These are phyloP conservation scores for Psilocybe cubensis DNA, from an alignment of 768 basidiomycete genomes.

Conservation along the genomic window DNA sequence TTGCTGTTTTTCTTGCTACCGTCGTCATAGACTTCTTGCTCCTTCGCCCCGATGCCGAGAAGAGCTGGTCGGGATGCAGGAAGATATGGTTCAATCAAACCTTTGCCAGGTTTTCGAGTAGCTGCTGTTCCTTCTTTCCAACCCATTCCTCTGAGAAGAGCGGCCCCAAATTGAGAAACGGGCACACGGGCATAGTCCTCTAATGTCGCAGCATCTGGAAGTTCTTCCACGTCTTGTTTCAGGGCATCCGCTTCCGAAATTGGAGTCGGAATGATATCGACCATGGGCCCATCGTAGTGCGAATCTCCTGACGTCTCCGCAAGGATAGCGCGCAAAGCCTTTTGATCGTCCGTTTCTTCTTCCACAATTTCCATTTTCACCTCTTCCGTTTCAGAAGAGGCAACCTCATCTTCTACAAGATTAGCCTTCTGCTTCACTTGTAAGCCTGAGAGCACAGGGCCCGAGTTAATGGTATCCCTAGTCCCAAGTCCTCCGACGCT, in stretches of 20 bases:
- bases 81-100: slow-evolving; percentile 76
- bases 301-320: slow-evolving; percentile 50
- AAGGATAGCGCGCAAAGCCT: slow-evolving; percentile 80
- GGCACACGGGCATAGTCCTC: slow-evolving; percentile 92
- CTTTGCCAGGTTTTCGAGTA: slow-evolving; percentile 61
- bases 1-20: slow-evolving; percentile 58
- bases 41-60: slow-evolving; percentile 94
- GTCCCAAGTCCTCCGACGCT: slow-evolving; percentile 81
- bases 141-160: slow-evolving; percentile 94
- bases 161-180: slow-evolving; percentile 90
- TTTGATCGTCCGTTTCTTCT: slow-evolving; percentile 73
- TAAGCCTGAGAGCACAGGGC: slow-evolving; percentile 71
- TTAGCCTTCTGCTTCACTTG: slow-evolving; percentile 48
- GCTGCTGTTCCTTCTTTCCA: slow-evolving; percentile 88
- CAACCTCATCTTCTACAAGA: slow-evolving; percentile 27
- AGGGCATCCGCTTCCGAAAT: slow-evolving; percentile 84
- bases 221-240: slow-evolving; percentile 78
- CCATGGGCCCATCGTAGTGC: slow-evolving; percentile 36
- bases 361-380: slow-evolving; percentile 33
- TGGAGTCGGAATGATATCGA: slow-evolving; percentile 70
- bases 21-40: slow-evolving; percentile 73
- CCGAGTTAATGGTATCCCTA: slow-evolving; percentile 75
- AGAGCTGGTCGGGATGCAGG: slow-evolving; percentile 84
- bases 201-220: slow-evolving; percentile 76
- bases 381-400: slow-evolving; percentile 29